These are phyloP conservation scores for Linanthus parryae DNA, from an alignment of 148 eudicot species.

Conservation along the genomic window DNA sequence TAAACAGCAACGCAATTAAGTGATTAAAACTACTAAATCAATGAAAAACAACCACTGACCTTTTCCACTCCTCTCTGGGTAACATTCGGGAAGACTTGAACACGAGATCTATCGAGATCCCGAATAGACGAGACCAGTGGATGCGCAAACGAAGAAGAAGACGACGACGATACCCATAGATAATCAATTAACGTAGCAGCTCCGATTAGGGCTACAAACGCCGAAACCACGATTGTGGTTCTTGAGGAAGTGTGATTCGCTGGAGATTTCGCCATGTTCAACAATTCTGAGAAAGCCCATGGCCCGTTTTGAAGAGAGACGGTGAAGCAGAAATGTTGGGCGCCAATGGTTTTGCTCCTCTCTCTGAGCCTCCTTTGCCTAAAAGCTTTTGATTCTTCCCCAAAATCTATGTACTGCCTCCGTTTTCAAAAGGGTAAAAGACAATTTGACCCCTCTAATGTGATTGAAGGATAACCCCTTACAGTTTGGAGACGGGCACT, in stretches of 20 bases:
- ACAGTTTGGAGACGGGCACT: too few relatives aligned
- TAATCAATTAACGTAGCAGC: slow-evolving; percentile 17
- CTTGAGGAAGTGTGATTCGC: slow-evolving; percentile 4
- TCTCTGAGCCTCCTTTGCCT: too few relatives aligned
- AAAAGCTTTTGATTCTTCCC: too few relatives aligned
- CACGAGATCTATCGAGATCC: slow-evolving; percentile 9
- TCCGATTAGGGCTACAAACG: slow-evolving; percentile 10
- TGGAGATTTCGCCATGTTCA: slow-evolving; percentile 6
- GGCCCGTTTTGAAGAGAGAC: background rate
- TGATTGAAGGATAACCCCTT: too few relatives aligned
- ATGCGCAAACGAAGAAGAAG: slow-evolving; percentile 12
- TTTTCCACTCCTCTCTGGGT: slow-evolving; percentile 3
- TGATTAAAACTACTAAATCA: too few relatives aligned
- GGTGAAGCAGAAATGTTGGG: background rate
- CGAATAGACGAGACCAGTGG: slow-evolving; percentile 2
- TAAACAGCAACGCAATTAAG: too few relatives aligned
- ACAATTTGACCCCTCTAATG: too few relatives aligned
- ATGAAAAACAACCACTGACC: too few relatives aligned
- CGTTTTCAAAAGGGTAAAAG: too few relatives aligned
- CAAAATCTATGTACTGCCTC: too few relatives aligned
- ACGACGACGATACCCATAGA: slow-evolving; percentile 16
- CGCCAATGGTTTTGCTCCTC: slow-evolving; percentile 21
- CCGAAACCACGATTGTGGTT: background rate
- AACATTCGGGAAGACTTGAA: slow-evolving; percentile 8
- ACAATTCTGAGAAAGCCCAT: background rate